Evolutionary conservation across 2,329 filamentous ascomycete species (phyloP), one percentile per base, ranked within the genome.

Genomic region (Botrytis fragariae): DNA sequence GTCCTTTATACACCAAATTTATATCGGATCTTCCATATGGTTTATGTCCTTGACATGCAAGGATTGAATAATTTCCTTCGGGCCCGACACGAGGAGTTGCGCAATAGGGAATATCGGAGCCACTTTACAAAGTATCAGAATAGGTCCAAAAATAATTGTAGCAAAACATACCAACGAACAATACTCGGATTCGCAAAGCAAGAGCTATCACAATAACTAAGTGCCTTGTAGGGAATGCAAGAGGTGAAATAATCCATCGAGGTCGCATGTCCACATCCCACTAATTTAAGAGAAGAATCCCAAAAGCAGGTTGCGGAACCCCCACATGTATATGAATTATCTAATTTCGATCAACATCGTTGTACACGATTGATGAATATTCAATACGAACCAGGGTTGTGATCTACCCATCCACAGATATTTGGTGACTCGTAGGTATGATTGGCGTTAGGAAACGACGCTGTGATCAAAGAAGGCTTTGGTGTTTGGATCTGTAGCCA

Each of bases 221-320:
- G 54, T 20, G 32, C 45, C n/a, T 45, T 54, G 44, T 72, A 76
- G n/a, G 73, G 74, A 51, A 75, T 64, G n/a, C 75, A 74, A 25
- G 75, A 73, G 42, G 74, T 74, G 51, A 69, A 72, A 70, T 74
- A 76, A 51, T 76, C 29, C 16, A 76, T 73, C 6, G 74, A 75
- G 5, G 69, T 73, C 12, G 73, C 25, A 44, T 73, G 61, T 37
- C 74, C 75, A n/a, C 74, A 75, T 25, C 75, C 74, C 16, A 76
- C 73, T 20, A 73, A 62, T 37, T 64, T 64, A 3, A 75, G 71
- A 25, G 65, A 32, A 29, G 74, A 74, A 59, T 76, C 74, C 75
- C 75, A 76, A 2, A 76, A 72, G 35, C 74, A 76, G 20, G 75
- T 75, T 10, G 73, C 74, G 12, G 63, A 29, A n/a, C 71, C 71